phyloP scores from a whole-genome alignment of 2,329 filamentous ascomycete genomes.

The Penicillium italicum region DNA sequence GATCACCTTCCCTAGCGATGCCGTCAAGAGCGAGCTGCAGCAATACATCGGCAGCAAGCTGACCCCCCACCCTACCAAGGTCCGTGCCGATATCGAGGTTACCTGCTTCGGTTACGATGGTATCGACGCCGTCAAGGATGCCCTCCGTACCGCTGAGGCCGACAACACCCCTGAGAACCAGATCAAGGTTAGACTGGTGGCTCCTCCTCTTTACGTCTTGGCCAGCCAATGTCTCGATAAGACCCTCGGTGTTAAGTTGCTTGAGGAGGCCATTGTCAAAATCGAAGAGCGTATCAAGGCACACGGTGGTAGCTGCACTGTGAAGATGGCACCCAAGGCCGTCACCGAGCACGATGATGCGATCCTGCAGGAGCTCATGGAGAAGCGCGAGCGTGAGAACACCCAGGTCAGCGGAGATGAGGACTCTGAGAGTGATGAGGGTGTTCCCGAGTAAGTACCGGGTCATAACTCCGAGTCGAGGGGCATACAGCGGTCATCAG shows the following conservation, averaged over 20 bases:
- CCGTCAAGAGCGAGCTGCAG: slow-evolving; percentile 84
- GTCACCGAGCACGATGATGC: slow-evolving; percentile 98
- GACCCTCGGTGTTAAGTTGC: slow-evolving; percentile 71
- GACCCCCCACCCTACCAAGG: slow-evolving; percentile 97
- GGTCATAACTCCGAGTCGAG: slow-evolving; percentile 9
- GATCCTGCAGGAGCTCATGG: slow-evolving; percentile 95
- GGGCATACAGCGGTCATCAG: slow-evolving; percentile 16
- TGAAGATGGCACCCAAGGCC: slow-evolving; percentile 99
- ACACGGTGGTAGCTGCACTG: slow-evolving; percentile 73
- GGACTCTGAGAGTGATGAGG: slow-evolving; percentile 92
- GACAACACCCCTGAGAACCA: slow-evolving; percentile 88
- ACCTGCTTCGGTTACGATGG: slow-evolving; percentile 95
- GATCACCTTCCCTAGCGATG: slow-evolving; percentile 79
- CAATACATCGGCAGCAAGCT: slow-evolving; percentile 95
- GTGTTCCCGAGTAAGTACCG: slow-evolving; percentile 53
- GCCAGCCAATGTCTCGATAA: slow-evolving; percentile 97
- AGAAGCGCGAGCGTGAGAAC: slow-evolving; percentile 97
- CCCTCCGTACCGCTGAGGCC: slow-evolving; percentile 84
- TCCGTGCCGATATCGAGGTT: slow-evolving; percentile 95
- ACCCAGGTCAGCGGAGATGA: slow-evolving; percentile 97
- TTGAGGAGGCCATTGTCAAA: slow-evolving; percentile 86
- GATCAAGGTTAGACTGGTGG: slow-evolving; percentile 98
- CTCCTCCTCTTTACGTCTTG: slow-evolving; percentile 91
- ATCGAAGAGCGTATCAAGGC: slow-evolving; percentile 76
- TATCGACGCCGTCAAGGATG: slow-evolving; percentile 95